Base-by-base conservation (phyloP, 306 rosid genomes). In the Vigna nakashimae region DNA sequence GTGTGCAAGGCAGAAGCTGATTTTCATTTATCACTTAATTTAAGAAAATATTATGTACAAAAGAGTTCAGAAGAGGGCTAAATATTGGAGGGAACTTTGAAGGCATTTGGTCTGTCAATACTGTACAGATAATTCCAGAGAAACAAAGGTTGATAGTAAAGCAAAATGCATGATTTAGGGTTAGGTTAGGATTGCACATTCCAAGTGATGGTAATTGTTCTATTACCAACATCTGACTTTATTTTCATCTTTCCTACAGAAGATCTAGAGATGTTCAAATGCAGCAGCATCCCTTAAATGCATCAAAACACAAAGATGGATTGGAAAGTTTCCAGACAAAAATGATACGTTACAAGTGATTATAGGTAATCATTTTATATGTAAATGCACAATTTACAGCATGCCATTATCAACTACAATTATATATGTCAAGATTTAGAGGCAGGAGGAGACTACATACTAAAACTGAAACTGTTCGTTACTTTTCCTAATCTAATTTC, bases 61-160 rank as follows among this genome's bases (percentile, higher is more conserved):
- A 71, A 18, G 26, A 56, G 52, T 56, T 40, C 8, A 9, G 28
- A 53, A 55, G 49, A 15, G 45, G 57, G 32, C 14, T 40, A 11
- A 53, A 51, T 9, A 20, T 38, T 12, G 51, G 52, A 72, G 22
- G 3, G 3, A 46, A 60, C 20, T 30, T 15, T 7, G 36, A 10
- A 71, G 36, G 18, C 60, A 11, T 74, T 74, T 49, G 18, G 6
- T 73, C 36, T 49, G 17, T 62, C 17, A 59, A 60, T 66, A 53
- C 42, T 65, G 26, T 51, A 4, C 10, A 34, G 73, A 65, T 64
- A 34, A 34, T 18, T 36, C 26, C 38, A 20, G 40, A 51, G 58
- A 45, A 58, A 57, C 53, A 42, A 49, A 52, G 8, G 17, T 42
- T 42, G 4, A 8, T 42, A 26, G 17, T n/a, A 48, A 43, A 59